Percentiles rank a stretch among this genome's conserved stretches.
Conservation (phyloP, 139 green algal species). For the Chlorella sorokiniana region DNA sequence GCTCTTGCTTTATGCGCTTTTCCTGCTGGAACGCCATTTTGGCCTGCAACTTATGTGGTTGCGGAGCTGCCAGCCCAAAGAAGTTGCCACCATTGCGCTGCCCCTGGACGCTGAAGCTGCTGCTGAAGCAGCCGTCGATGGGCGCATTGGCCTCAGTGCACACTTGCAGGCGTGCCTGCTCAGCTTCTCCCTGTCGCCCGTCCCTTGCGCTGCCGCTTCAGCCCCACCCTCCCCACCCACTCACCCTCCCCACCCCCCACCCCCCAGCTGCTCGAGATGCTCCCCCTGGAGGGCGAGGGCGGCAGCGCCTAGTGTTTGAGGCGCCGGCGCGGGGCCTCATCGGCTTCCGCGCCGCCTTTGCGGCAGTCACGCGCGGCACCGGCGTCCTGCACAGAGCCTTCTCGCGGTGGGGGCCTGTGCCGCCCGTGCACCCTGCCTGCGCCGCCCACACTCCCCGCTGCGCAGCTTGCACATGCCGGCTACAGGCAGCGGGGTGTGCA, state of each 20-base stretch:
- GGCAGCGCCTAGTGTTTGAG: slow-evolving; percentile 72
- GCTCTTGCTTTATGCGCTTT: not conserved
- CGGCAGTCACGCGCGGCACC: slow-evolving; percentile 74
- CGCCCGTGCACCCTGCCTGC: not conserved
- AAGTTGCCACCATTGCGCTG: too few relatives aligned
- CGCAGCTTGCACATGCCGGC: too few relatives aligned
- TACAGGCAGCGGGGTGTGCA: too few relatives aligned
- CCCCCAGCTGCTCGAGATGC: slow-evolving; percentile 74
- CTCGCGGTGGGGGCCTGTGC: slow-evolving; percentile 19
- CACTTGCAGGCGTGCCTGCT: not conserved
- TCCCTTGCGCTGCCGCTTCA: not conserved
- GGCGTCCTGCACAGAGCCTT: slow-evolving; percentile 84
- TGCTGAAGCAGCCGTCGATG: too few relatives aligned
- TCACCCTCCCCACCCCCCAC: not conserved
- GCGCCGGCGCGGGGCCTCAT: slow-evolving; percentile 76
- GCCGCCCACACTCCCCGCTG: too few relatives aligned
- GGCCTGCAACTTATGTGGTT: too few relatives aligned
- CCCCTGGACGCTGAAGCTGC: too few relatives aligned
- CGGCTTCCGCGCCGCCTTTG: slow-evolving; percentile 75
- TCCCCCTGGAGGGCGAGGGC: slow-evolving; percentile 62
- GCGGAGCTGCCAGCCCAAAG: too few relatives aligned
- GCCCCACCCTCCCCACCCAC: not conserved
- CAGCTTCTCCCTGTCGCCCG: not conserved
- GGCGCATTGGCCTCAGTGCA: too few relatives aligned
- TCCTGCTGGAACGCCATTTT: too few relatives aligned